Evolutionary conservation across 164 flowering plant species (phyloP), one percentile per base, ranked within the genome.

Genomic region (Protea cynaroides): DNA sequence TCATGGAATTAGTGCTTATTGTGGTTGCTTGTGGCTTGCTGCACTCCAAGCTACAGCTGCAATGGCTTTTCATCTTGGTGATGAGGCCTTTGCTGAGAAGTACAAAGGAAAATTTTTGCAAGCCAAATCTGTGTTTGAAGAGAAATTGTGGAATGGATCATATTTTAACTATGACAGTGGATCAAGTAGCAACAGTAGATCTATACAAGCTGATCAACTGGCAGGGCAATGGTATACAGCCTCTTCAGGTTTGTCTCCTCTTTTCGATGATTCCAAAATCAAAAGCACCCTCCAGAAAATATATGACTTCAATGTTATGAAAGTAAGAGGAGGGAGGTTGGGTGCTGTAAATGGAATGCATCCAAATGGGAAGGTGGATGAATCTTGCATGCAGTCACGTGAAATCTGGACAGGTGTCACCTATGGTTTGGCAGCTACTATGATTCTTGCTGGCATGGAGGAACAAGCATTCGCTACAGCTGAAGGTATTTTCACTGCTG

Each of bases 321-420:
- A 76, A 76, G 81, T 84, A 25, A 85, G 62, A 78, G 97, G 97
- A 73, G 96, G 97, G 22, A 79, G 79, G 49, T 87, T 91, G 86
- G 97, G 96, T 55, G 96, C 97, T 47, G 96, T 89, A 15, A 91
- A 91, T 78, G 97, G 97, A 21, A 91, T 91, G 96, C 79, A 83
- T 72, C 94, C 92, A 8, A 82, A 76, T 75, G 97, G 97, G 37
- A 86, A 75, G 76, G 90, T 91, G 57, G 96, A 91, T 73, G 94
- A 87, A 59, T 67, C 92, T 5, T 91, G 97, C 73, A 91, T 91
- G 97, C 97, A 91, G 70, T 91, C 96, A 22, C 93, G 96, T 61
- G 97, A 91, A 76, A 86, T 91, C 61, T 91, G 97, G 97, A 77
- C 94, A 12, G 96, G 97, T 62, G 97, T 91, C 49, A 91, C 96